Conservation (phyloP, 768 basidiomycete species). For the Rhizopogon roseolus region DNA sequence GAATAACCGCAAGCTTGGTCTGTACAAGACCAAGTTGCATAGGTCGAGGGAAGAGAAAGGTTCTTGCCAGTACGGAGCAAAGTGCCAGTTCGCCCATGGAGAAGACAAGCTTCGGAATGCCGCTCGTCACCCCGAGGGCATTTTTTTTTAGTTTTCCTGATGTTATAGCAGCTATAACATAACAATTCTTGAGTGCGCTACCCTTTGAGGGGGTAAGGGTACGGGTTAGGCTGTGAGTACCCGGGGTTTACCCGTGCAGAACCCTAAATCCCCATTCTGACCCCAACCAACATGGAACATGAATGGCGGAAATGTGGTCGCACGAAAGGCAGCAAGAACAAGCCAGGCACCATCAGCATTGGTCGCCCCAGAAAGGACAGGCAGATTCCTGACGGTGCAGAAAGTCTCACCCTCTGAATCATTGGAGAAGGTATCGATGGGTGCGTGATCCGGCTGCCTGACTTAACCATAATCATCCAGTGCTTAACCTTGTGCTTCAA, state of each 20-base stretch:
- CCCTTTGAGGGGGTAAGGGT: too few species aligned
- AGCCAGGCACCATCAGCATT: neutral
- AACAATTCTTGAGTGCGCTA: too few species aligned
- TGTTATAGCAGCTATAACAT: too few species aligned
- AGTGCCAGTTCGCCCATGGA: conserved; percentile 93
- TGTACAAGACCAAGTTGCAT: conserved; percentile 90
- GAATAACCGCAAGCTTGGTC: conserved; percentile 84
- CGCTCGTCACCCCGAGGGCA: conserved; percentile 88
- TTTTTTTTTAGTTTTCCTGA: too few species aligned
- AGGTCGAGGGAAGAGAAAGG: conserved; percentile 93
- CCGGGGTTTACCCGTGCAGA: too few species aligned
- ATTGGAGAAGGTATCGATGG: neutral
- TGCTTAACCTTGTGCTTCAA: neutral
- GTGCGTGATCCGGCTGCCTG: neutral
- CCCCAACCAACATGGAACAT: too few species aligned
- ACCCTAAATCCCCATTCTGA: too few species aligned
- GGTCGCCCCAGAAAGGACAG: conserved; percentile 6
- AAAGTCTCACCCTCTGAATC: neutral
- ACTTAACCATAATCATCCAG: neutral
- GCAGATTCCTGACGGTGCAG: neutral
- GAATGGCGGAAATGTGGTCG: neutral
- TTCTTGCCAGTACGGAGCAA: conserved; percentile 76
- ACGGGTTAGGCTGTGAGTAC: too few species aligned
- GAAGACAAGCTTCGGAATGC: conserved; percentile 83
- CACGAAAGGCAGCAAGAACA: conserved; percentile 5